Evolutionary conservation across 805 yeast genomes (phyloP), one percentile per base, ranked within the genome.

Genomic region (Lachancea meyersii): DNA sequence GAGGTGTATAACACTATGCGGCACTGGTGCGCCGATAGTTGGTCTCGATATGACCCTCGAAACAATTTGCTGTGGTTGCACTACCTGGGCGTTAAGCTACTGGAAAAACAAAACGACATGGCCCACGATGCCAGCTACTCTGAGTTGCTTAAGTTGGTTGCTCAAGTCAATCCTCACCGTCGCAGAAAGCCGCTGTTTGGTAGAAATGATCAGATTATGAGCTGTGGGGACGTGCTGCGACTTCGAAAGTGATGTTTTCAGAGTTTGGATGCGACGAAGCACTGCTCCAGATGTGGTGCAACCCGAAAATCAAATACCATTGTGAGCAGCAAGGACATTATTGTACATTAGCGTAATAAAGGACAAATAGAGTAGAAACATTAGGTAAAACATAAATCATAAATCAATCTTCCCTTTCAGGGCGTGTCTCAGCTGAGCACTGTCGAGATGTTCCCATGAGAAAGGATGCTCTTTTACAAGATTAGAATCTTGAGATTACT

Each of bases 61-160:
- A 79, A 81, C 22, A 82, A 81, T 52, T 55, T 81, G 14, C 53
- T 74, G 24, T 82, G 89, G 89, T 61, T 82, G 34, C 80, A 79
- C 50, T 80, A 79, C 52, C 45, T 82, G n/a, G 67, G 71, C 28
- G 74, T 73, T 40, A 71, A 73, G 33, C 38, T 42, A 3, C n/a
- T 41, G 23, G 35, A 35, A 13, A 18, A 23, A 14, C 33, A 32
- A n/a, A 28, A 23, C 10, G 34, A 20, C n/a, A 22, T 40, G 22
- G 38, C 43, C 14, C 38, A 35, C 16, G 40, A 41, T 35, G 24
- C 23, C 11, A 30, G 26, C 7, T 33, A 41, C 30, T 32, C 44
- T 7, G 40, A 41, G 23, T 18, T 41, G 24, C 31, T 30, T 10
- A 41, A 24, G 30, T 17, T 41, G 18, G 19, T 41, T 9, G 30